Conservation (phyloP, 2,329 filamentous ascomycete species). For the Diaporthe amygdali region DNA sequence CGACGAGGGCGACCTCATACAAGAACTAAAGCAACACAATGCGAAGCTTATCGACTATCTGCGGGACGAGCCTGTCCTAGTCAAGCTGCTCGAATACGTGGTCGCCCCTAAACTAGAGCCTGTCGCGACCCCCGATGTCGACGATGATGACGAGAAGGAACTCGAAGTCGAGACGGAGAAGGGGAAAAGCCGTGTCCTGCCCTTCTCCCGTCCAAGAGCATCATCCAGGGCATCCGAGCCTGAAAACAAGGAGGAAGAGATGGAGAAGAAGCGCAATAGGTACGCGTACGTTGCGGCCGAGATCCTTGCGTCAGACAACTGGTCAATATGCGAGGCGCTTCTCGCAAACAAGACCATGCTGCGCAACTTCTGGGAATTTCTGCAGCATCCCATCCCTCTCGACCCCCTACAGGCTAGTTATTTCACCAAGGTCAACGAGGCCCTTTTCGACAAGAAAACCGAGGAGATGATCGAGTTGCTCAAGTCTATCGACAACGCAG, state of each 20-base stretch:
- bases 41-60: slow-evolving; percentile 96
- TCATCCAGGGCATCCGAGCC: slow-evolving; percentile 56
- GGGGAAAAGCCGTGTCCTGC: slow-evolving; percentile 46
- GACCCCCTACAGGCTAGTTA: slow-evolving; percentile 95
- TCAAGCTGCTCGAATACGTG: slow-evolving; percentile 89
- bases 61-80: slow-evolving; percentile 83
- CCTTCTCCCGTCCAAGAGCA: slow-evolving; percentile 58
- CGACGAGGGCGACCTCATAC: slow-evolving; percentile 93
- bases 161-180: slow-evolving; percentile 43
- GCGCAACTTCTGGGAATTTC: slow-evolving; percentile 87
- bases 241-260: slow-evolving; percentile 70
- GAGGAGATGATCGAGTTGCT: slow-evolving; percentile 94
- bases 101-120: slow-evolving; percentile 75
- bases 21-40: slow-evolving; percentile 98
- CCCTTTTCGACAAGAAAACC: slow-evolving; percentile 96
- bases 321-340: slow-evolving; percentile 93
- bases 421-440: slow-evolving; percentile 98
- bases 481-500: slow-evolving; percentile 80
- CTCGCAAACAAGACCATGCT: slow-evolving; percentile 83
- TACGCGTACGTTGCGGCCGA: slow-evolving; percentile 95
- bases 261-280: slow-evolving; percentile 89
- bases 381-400: slow-evolving; percentile 82
- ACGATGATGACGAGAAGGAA: slow-evolving; percentile 51
- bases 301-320: slow-evolving; percentile 92
- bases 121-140: slow-evolving; percentile 55